Evolutionary conservation across 495 filamentous ascomycete species (phyloP).

Genomic region (Polyplosphaeria fusca): DNA sequence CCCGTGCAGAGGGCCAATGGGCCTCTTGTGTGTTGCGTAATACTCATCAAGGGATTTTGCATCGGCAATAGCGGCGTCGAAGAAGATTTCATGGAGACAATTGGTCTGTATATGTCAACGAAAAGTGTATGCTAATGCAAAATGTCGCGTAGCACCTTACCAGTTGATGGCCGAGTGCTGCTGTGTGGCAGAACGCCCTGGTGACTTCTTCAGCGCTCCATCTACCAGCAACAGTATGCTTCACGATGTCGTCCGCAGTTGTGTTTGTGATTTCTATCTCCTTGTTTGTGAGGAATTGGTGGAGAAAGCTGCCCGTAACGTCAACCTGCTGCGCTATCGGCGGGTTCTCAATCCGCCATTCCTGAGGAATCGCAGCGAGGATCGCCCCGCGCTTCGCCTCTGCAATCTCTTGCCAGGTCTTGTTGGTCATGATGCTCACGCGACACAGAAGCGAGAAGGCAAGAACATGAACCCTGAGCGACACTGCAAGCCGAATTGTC

Average conservation of each 20-base stretch:
- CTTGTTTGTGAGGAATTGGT: slow-evolving; percentile 51
- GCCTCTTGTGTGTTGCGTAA: slow-evolving; percentile 36
- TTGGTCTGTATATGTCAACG: slow-evolving; percentile 22
- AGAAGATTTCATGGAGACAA: slow-evolving; percentile 45
- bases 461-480: too few species aligned
- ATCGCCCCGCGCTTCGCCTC: slow-evolving; percentile 52
- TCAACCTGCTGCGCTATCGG: slow-evolving; percentile 55
- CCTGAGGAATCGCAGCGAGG: slow-evolving; percentile 52
- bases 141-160: slow-evolving; percentile 23
- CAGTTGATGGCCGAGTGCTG: slow-evolving; percentile 48
- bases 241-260: slow-evolving; percentile 41
- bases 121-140: not conserved
- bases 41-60: slow-evolving; percentile 39
- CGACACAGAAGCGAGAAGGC: too few species aligned
- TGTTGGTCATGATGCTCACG: not conserved
- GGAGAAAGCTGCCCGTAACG: slow-evolving; percentile 60
- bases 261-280: slow-evolving; percentile 51
- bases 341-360: slow-evolving; percentile 53
- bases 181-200: slow-evolving; percentile 43
- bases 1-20: slow-evolving; percentile 57
- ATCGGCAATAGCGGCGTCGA: slow-evolving; percentile 37
- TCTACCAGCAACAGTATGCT: slow-evolving; percentile 34
- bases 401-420: slow-evolving; percentile 18
- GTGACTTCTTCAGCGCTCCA: slow-evolving; percentile 45
- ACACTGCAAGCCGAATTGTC: too few species aligned